Conservation (phyloP, 2,329 filamentous ascomycete species). For the Talaromyces sp. region DNA sequence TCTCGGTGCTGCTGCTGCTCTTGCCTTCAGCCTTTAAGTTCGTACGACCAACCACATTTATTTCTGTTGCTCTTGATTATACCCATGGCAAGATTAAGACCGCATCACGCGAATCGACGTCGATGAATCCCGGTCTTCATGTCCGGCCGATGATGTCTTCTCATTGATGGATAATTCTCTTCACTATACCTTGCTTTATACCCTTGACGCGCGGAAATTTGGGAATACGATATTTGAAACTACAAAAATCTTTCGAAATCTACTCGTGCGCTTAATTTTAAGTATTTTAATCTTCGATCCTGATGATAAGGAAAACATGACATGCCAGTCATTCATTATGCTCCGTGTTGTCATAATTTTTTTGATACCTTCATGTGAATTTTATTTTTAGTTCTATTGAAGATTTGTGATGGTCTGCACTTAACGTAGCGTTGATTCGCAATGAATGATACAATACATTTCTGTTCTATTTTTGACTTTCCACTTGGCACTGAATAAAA, state of each 20-base stretch:
- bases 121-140: background rate
- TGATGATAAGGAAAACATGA: background rate
- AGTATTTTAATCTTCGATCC: background rate
- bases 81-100: background rate
- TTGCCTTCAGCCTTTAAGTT: slow-evolving; percentile 20
- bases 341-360: background rate
- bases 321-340: background rate
- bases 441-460: background rate
- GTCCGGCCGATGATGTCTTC: background rate
- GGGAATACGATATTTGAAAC: background rate
- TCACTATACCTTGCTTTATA: background rate
- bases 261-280: background rate
- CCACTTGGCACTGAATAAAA: background rate
- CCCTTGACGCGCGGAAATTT: background rate
- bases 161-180: background rate
- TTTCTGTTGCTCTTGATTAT: background rate
- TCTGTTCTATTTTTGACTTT: background rate
- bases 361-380: background rate
- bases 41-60: background rate
- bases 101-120: background rate
- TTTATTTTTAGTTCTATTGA: background rate
- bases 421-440: background rate
- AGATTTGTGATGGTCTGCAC: background rate
- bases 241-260: background rate
- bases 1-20: slow-evolving; percentile 17